Base-by-base conservation (phyloP, 345 rosid species). In the Ceriops tagal region DNA sequence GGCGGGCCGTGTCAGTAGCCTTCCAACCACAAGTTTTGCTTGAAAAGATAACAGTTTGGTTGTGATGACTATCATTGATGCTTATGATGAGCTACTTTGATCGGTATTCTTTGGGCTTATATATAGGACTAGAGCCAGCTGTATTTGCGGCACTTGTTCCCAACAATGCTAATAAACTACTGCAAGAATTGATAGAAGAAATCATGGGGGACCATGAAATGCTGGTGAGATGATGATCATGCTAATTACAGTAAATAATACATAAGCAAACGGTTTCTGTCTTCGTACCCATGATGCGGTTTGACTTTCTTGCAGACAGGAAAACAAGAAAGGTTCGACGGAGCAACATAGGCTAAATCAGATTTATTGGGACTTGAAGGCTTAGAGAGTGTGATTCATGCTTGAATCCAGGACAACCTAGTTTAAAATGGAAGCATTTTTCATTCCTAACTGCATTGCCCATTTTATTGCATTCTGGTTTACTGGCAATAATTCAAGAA, bases 181-280 rank as follows among this genome's bases (percentile, higher is more conserved):
- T 93, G 26, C 73, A 68, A 53, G 95, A 88, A 73, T 70, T 93
- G 69, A 83, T 84, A 58, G 95, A 93, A 58, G 96, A 91, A 72
- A 85, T 93, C 66, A 84, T 89, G 90, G 98, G 90, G 21, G 98
- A 93, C 77, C 95, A 93, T 66, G 97, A 93, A 80, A 83, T 84
- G 84, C 37, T 93, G 89, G 97, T 91, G 73, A 88, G 89, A 61
- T 66, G 24, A n/a, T 62, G 18, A 13, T 35, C 10, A 30, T 53
- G 46, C 57, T 57, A 9, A 28, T 56, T 73, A 19, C 4, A 26
- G 5, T 43, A 28, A 70, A 10, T 20, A 70, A 10, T 20, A 69
- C 24, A 19, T 49, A 24, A 21, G 9, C 27, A 19, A 19, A 19
- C 49, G 22, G 28, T n/a, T 24, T 21, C 21, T 9, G 21, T 39